These are phyloP conservation scores for Aureobasidium sp. DNA, from an alignment of 2,329 filamentous ascomycete genomes.

Conservation along the genomic window DNA sequence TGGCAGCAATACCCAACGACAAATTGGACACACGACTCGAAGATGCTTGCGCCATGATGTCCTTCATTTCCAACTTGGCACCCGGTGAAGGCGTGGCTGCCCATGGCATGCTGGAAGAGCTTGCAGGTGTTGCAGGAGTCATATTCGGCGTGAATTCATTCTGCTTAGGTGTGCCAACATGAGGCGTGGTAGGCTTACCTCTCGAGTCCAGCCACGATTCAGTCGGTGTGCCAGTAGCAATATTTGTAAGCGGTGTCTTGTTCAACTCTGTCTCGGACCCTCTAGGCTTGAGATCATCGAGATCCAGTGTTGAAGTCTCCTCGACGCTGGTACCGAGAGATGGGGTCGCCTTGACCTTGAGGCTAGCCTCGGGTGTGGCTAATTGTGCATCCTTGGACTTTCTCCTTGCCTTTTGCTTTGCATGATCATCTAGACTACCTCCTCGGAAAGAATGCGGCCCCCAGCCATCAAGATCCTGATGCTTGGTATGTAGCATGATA, in stretches of 20 bases:
- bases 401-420: slow-evolving; percentile 37
- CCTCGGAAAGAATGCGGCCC: slow-evolving; percentile 54
- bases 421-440: slow-evolving; percentile 58
- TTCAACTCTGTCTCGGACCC: background rate
- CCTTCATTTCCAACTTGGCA: slow-evolving; percentile 64
- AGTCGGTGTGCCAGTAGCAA: slow-evolving; percentile 20
- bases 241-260: background rate
- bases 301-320: background rate
- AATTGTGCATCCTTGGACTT: slow-evolving; percentile 36
- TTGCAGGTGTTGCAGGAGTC: slow-evolving; percentile 1
- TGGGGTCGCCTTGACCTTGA: slow-evolving; percentile 53
- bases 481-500: slow-evolving; percentile 59
- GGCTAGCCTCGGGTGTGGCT: slow-evolving; percentile 54
- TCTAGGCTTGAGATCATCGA: background rate
- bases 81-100: slow-evolving; percentile 47
- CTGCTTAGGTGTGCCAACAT: slow-evolving; percentile 7
- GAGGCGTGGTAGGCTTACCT: slow-evolving; percentile 30
- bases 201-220: slow-evolving; percentile 36
- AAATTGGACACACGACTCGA: slow-evolving; percentile 45
- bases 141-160: background rate
- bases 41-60: slow-evolving; percentile 64
- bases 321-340: slow-evolving; percentile 17
- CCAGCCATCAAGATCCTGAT: slow-evolving; percentile 60
- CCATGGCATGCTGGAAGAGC: slow-evolving; percentile 43
- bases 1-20: slow-evolving; percentile 40